A percentile compares a stretch with the other conserved stretches of the same genome.
Evolutionary conservation across 345 rosid species (phyloP).

Genomic region (Alliaria petiolata): DNA sequence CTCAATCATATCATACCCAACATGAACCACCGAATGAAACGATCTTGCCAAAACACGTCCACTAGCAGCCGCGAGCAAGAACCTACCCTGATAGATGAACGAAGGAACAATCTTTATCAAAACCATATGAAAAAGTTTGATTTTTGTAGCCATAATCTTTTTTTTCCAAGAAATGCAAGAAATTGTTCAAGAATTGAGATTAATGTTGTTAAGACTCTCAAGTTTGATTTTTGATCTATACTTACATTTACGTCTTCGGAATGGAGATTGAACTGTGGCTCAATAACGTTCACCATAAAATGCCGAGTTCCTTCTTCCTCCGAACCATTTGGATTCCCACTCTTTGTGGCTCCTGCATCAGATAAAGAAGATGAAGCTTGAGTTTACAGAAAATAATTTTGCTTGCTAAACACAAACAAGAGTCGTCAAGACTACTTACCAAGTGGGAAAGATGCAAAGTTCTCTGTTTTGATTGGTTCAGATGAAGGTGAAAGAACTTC

Average conservation of each 20-base stretch:
- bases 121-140: neutral
- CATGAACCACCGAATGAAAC: slow-evolving; percentile 79
- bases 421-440: no score
- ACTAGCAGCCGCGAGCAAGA: slow-evolving; percentile 93
- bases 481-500: slow-evolving; percentile 43
- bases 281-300: slow-evolving; percentile 94
- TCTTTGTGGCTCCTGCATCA: slow-evolving; percentile 42
- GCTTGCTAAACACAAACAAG: neutral
- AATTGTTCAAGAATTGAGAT: no score
- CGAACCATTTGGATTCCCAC: slow-evolving; percentile 47
- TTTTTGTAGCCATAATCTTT: no score
- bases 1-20: slow-evolving; percentile 77
- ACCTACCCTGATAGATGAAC: slow-evolving; percentile 89
- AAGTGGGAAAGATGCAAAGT: slow-evolving; percentile 40
- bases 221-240: slow-evolving; percentile 9
- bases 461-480: slow-evolving; percentile 40
- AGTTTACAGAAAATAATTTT: neutral
- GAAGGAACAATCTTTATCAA: no score
- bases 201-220: neutral
- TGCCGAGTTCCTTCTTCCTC: slow-evolving; percentile 82
- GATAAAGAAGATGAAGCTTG: neutral
- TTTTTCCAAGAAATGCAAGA: no score
- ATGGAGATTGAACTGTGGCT: slow-evolving; percentile 98
- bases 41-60: slow-evolving; percentile 94
- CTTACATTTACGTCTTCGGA: slow-evolving; percentile 97